Base-by-base conservation (phyloP, 805 yeast genomes). In the Alloascoidea africana region DNA sequence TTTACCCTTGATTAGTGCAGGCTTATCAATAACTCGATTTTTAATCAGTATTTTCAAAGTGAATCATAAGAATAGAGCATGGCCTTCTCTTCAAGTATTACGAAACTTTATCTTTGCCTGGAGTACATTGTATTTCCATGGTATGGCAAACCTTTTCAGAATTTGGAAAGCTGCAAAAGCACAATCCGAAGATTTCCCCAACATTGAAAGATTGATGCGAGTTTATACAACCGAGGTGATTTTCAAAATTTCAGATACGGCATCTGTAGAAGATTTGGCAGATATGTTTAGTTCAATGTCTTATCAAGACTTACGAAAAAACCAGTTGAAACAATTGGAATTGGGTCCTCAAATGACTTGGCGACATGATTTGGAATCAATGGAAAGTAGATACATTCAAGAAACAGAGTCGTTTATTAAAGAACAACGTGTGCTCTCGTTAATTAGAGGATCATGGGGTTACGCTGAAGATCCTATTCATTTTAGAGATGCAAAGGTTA, bases 381-480 rank as follows among this genome's bases (percentile, higher is more conserved):
- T 83, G 48, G 68, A 72, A 47, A 53, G 54, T 2, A 54, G 65
- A 18, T 59, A 80, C 40, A 52, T 65, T 6, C 51, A 56, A 11
- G 85, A 84, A 50, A 81, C 78, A 0, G 59, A 66, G 40, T 77
- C 74, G 30, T 81, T 80, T 51, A 85, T 83, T 13, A 69, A 70
- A 40, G 86, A 80, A 51, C 91, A 81, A 57, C 65, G 89, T 47
- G 73, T 78, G 35, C 55, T 80, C 40, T 76, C 74, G 49, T 56
- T 84, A 36, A 73, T 84, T 17, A 74, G 69, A 48, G 94, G 94
- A 1, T 68, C 81, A 2, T 84, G 94, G 94, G 87, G 80, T 11
- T 78, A 64, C 50, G 66, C 76, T 1, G 78, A 75, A 27, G 59
- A 66, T 38, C 85, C 80, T 17, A 17, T 42, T 46, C 14, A 34